Evolutionary conservation across 371 early-diverging fungal genomes (phyloP), one percentile per base, ranked within the genome.

Genomic region (Syncephalastrum sp.): DNA sequence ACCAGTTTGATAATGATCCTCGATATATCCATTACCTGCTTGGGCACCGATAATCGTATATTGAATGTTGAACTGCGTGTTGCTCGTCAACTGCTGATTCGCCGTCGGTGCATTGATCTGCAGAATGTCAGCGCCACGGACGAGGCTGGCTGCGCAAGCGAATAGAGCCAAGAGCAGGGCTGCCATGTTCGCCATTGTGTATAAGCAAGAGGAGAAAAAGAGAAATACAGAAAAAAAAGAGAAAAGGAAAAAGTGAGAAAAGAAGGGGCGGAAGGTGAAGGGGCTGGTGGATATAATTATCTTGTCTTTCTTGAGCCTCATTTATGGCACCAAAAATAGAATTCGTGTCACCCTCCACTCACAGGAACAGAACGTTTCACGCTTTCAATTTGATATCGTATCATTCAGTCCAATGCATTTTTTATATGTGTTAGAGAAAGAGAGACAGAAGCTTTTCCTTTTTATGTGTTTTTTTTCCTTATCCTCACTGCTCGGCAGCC

Each of bases 1-100:
- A n/a, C n/a, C n/a, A n/a, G n/a, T 21, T 21, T 21, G 21, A 21
- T 21, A 21, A 21, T 2, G 21, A 2, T 21, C 21, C 0, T 27
- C 27, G 5, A 27, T 27, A 27, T 52, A 27, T 52, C n/a, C 14
- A 58, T 54, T 66, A 61, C 66, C 51, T n/a, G 59, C 53, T 48
- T 66, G 66, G n/a, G 55, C 61, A 48, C 66, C 66, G 41, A 61
- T 47, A 42, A 66, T 47, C 42, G 61, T 66, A 49, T 66, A 66
- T 10, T 47, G 21, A 14, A 66, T 54, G 21, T 58, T 25, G 19
- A 50, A 57, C 21, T 51, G 59, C 10, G 47, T 50, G 55, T 59
- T 58, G 54, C 57, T 64, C n/a, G 56, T 24, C 17, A 58, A 23
- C 27, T 61, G 54, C 24, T 57, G 50, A 51, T 54, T 61, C 21